Percentiles rank a stretch among this genome's conserved stretches.
Conservation (phyloP, 1,284 basidiomycete genomes). For the Ustilago loliicola region DNA sequence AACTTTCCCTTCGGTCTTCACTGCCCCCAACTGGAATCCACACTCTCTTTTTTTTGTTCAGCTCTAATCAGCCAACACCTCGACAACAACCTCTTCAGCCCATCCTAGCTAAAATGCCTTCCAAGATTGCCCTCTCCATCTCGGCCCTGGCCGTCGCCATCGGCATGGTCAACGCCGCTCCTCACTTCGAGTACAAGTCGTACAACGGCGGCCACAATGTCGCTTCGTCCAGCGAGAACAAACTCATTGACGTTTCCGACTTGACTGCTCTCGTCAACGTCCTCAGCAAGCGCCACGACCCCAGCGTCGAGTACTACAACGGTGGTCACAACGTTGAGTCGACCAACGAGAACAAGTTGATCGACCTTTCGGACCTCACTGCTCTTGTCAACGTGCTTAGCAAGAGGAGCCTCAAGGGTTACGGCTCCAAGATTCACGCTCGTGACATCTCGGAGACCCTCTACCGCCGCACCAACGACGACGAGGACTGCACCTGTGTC, state of each 20-base stretch:
- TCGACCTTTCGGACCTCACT: conserved; percentile 43
- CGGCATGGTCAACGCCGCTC: conserved; percentile 48
- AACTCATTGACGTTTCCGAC: conserved; percentile 40
- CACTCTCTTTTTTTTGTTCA: conserved; percentile 30
- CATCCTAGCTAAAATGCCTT: conserved; percentile 35
- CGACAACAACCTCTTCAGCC: background rate
- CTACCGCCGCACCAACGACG: conserved; percentile 44
- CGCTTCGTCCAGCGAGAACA: conserved; percentile 42
- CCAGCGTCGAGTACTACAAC: conserved; percentile 31
- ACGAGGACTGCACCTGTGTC: conserved; percentile 54
- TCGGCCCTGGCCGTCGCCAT: conserved; percentile 40
- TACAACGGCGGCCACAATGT: conserved; percentile 52
- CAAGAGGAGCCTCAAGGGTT: conserved; percentile 38
- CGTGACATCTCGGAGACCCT: conserved; percentile 45
- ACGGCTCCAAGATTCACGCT: conserved; percentile 36
- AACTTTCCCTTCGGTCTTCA: conserved; percentile 34
- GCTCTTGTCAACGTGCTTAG: conserved; percentile 47
- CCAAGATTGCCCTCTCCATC: conserved; percentile 54
- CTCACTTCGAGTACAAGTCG: conserved; percentile 36
- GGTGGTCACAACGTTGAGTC: conserved; percentile 48
- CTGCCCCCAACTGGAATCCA: conserved; percentile 16
- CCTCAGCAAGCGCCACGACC: conserved; percentile 27
- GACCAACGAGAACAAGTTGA: conserved; percentile 51
- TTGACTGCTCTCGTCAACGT: conserved; percentile 22
- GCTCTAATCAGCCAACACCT: conserved; percentile 8